Evolutionary conservation across 106 monocot genomes (phyloP), one percentile per base, ranked within the genome.

Genomic region (Narthecium ossifragum): DNA sequence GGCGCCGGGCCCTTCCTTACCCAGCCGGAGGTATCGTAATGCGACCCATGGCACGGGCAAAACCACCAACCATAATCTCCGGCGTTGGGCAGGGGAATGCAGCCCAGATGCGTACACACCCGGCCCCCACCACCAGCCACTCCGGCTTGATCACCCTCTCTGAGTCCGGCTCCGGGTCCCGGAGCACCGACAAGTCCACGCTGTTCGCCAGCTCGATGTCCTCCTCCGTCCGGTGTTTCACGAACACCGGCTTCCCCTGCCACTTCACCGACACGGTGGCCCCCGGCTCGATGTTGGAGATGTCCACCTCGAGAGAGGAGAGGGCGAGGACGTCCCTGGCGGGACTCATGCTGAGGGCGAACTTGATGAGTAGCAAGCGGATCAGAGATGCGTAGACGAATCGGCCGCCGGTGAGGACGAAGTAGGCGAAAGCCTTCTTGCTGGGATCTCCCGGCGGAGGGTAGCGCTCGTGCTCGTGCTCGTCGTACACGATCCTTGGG

Each of bases 171-270:
- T 92, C 78, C 0, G 87, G 87, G 31, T 92, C 81, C 8, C 87
- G 71, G 23, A 92, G 77, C 2, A 75, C 70, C 26, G 53, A 46
- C 32, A 92, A 26, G 22, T 92, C 78, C 12, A 88, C 84, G 22
- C 61, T 80, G 34, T 92, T 92, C 0, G 87, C 92, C 32, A 78
- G 55, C 30, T 84, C 75, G 7, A 92, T 78, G 34, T 88, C 78
- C 0, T 84, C 75, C 8, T 83, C 80, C 0, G 86, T 92, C 12
- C 84, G 26, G 20, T 62, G 80, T 53, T 84, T 70, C 46, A 92
- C 84, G 67, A 92, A 92, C 8, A 92, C 87, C 1, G 92, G 92
- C 73, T 92, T 92, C 10, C 92, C 92, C 25, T 84, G 83, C 87
- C 92, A 87, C 64, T 92, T 92, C 15, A 92, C 87, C 0, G 87